Base-by-base conservation (phyloP, 2,329 filamentous ascomycete genomes). In the Cladorrhinum sp. region DNA sequence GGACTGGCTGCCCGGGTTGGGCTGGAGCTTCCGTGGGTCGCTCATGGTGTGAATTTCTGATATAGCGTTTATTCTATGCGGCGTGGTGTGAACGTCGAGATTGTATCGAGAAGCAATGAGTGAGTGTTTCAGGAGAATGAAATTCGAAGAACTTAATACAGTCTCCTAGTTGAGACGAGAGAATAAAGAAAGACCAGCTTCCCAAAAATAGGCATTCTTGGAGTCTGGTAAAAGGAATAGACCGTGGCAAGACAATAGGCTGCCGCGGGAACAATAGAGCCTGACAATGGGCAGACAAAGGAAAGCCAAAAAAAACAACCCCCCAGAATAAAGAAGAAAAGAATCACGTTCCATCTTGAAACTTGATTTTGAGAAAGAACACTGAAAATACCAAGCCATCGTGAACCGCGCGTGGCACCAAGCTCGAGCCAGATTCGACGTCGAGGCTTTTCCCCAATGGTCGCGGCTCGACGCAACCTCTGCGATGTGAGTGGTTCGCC, bases 31-130 rank as follows among this genome's bases (percentile, higher is more conserved):
- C 57, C 58, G 65, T 39, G 59, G 57, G 56, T 66, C 62, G 61
- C 68, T 67, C 72, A 73, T 73, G n/a, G 55, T 68, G 59, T 59
- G 26, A 28, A 24, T 53, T 12, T 28, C 26, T 18, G 14, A 30
- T 33, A 39, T 42, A 36, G 30, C 12, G 20, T 55, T 58, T 57
- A 20, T 26, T 24, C 21, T 50, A 20, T 59, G 21, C 6, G 9
- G 23, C 54, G 26, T 53, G 54, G 30, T 49, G 3, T 36, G 33
- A 36, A 10, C 36, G 36, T 16, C 16, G 5, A 5, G 36, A 16
- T 42, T 7, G 6, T 53, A 18, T 24, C 24, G 5, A 30, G 26
- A 10, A 30, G 26, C 5, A 30, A 30, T 30, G 26, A 36, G 14
- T 3, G 33, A 36, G 14, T 2, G 33, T 36, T 16, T 36, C 14